Conservation (phyloP, 164 flowering plant genomes). For the Amborella trichopoda region DNA sequence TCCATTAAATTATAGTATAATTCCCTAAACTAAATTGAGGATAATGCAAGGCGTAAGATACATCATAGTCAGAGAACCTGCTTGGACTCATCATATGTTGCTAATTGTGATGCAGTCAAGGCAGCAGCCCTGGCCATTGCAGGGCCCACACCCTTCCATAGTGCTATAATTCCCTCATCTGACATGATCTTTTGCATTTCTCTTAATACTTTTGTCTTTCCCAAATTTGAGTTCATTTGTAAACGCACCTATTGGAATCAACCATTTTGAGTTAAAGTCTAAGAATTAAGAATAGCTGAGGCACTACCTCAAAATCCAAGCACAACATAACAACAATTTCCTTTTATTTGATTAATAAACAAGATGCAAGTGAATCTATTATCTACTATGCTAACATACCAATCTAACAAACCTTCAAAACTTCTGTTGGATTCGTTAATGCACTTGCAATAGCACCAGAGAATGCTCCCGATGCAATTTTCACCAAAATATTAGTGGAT, state of each 20-base stretch:
- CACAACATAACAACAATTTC: neutral
- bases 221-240: conserved; percentile 52
- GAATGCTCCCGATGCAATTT: conserved; percentile 83
- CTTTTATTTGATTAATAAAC: no score
- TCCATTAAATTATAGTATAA: no score
- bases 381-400: no score
- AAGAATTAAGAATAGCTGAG: no score
- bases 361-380: no score
- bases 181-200: conserved; percentile 49
- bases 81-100: conserved; percentile 95
- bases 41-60: no score
- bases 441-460: conserved; percentile 88
- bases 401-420: conserved; percentile 53
- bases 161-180: conserved; percentile 63
- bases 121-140: conserved; percentile 87
- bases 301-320: neutral
- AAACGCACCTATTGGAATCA: conserved; percentile 49
- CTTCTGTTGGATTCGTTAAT: conserved; percentile 84
- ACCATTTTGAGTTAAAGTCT: conserved; percentile 1
- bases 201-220: conserved; percentile 29
- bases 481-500: conserved; percentile 61
- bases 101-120: conserved; percentile 89
- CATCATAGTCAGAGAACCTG: no score
- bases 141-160: conserved; percentile 98
- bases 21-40: no score